Percentiles rank a stretch among this genome's conserved stretches.
Conservation (phyloP, 2,329 filamentous ascomycete genomes). For the Biscogniauxia marginata region DNA sequence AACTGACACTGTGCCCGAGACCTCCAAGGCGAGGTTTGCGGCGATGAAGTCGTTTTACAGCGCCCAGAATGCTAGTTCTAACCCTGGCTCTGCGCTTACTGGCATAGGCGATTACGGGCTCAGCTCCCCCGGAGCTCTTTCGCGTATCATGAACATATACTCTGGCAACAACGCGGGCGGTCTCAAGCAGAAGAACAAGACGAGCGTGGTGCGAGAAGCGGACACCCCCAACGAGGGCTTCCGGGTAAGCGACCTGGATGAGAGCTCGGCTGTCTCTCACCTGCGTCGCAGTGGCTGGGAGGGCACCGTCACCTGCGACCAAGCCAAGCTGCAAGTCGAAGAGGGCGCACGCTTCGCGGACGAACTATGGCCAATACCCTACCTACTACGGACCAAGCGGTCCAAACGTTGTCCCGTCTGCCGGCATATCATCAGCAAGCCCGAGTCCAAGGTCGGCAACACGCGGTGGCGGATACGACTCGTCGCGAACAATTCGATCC, state of each 20-base stretch:
- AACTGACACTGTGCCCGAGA: slow-evolving; percentile 61
- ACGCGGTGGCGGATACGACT: slow-evolving; percentile 91
- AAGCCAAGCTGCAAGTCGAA: slow-evolving; percentile 47
- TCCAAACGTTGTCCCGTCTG: slow-evolving; percentile 91
- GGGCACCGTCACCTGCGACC: slow-evolving; percentile 52
- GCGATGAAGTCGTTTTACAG: slow-evolving; percentile 80
- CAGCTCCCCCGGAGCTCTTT: slow-evolving; percentile 75
- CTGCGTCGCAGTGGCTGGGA: slow-evolving; percentile 63
- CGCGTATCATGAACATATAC: slow-evolving; percentile 90
- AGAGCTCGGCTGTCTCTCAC: slow-evolving; percentile 58
- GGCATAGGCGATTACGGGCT: slow-evolving; percentile 54
- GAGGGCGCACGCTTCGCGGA: slow-evolving; percentile 63
- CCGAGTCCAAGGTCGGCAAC: slow-evolving; percentile 84
- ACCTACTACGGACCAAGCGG: slow-evolving; percentile 84
- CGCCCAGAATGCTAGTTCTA: slow-evolving; percentile 64
- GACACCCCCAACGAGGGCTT: slow-evolving; percentile 69
- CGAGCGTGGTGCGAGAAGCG: slow-evolving; percentile 79
- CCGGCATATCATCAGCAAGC: slow-evolving; percentile 92
- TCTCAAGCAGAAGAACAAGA: slow-evolving; percentile 66
- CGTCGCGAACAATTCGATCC: slow-evolving; percentile 85
- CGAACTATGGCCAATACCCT: slow-evolving; percentile 77
- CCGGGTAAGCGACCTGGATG: slow-evolving; percentile 59
- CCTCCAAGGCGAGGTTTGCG: slow-evolving; percentile 50
- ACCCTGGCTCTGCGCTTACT: slow-evolving; percentile 50
- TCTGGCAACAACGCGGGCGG: slow-evolving; percentile 61